These are phyloP conservation scores for Russula virescens DNA, from an alignment of 768 basidiomycete species.

Conservation along the genomic window DNA sequence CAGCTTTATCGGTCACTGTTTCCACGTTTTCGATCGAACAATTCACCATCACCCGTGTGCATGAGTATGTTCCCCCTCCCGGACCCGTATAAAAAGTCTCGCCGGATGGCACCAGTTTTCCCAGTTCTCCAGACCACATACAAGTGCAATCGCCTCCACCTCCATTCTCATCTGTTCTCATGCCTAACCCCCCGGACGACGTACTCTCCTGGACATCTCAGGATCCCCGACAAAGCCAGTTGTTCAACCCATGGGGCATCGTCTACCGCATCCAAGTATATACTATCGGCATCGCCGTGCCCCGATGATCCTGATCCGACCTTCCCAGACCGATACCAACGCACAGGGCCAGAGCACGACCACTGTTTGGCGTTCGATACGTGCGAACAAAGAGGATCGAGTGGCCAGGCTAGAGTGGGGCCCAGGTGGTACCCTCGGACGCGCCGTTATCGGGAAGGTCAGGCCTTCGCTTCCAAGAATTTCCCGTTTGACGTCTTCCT, in stretches of 20 bases:
- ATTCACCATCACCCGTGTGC: conserved; percentile 48
- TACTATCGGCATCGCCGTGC: conserved; percentile 21
- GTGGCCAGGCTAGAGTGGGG: conserved; percentile 88
- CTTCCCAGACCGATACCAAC: conserved; percentile 55
- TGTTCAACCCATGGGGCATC: conserved; percentile 78
- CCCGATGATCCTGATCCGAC: conserved; percentile 28
- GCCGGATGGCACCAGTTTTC: conserved; percentile 23
- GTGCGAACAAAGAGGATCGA: conserved; percentile 80
- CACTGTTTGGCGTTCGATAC: conserved; percentile 74
- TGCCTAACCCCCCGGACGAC: conserved; percentile 45
- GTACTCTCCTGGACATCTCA: conserved; percentile 84
- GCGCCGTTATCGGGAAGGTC: conserved; percentile 82
- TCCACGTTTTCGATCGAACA: conserved; percentile 62
- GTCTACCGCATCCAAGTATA: conserved; percentile 75
- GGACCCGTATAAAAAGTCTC: conserved; percentile 39
- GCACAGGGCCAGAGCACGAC: conserved; percentile 65
- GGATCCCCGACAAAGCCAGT: conserved; percentile 75
- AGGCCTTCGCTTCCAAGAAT: conserved; percentile 26
- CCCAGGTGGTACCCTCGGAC: conserved; percentile 74
- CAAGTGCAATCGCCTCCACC: conserved; percentile 21
- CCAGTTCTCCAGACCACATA: conserved; percentile 27
- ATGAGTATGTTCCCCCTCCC: conserved; percentile 41
- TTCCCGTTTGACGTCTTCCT: conserved; percentile 25
- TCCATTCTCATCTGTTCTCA: conserved; percentile 32
- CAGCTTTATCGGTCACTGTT: conserved; percentile 66